These are phyloP conservation scores for Glaciozyma antarctica DNA, from an alignment of 768 basidiomycete genomes.

Conservation along the genomic window DNA sequence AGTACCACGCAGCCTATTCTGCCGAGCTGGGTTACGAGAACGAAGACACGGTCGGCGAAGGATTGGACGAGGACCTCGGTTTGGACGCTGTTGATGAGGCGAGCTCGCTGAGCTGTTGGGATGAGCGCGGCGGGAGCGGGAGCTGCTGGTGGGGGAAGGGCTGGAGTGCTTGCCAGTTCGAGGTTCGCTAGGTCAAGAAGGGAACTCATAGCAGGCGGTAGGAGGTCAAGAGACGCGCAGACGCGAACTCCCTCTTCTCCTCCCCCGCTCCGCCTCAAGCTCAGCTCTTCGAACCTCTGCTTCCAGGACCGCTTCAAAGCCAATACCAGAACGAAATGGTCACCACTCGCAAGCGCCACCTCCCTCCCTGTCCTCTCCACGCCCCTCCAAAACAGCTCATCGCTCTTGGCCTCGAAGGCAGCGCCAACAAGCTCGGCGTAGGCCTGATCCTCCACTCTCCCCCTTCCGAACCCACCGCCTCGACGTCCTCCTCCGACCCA, in stretches of 20 bases:
- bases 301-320: too few relatives aligned
- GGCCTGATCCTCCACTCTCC: constrained; percentile 77
- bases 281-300: too few relatives aligned
- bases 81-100: constrained; percentile 48
- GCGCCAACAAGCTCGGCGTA: constrained; percentile 93
- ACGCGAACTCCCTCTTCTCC: too few relatives aligned
- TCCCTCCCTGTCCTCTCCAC: background rate
- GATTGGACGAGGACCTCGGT: constrained; percentile 71
- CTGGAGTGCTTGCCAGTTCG: constrained; percentile 14
- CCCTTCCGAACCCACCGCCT: background rate
- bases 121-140: constrained; percentile 29
- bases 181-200: constrained; percentile 23
- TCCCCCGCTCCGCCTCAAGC: too few relatives aligned
- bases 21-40: constrained; percentile 81
- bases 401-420: constrained; percentile 94
- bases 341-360: background rate
- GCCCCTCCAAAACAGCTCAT: constrained; percentile 39
- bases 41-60: constrained; percentile 68
- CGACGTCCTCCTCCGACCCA: constrained; percentile 7
- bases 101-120: constrained; percentile 49
- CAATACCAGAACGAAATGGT: background rate
- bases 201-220: background rate
- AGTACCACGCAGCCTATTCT: constrained; percentile 79
- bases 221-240: too few relatives aligned
- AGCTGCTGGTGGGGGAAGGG: background rate